phyloP scores from a whole-genome alignment of 352 stramenopile species.

The Phytophthora fragariae region DNA sequence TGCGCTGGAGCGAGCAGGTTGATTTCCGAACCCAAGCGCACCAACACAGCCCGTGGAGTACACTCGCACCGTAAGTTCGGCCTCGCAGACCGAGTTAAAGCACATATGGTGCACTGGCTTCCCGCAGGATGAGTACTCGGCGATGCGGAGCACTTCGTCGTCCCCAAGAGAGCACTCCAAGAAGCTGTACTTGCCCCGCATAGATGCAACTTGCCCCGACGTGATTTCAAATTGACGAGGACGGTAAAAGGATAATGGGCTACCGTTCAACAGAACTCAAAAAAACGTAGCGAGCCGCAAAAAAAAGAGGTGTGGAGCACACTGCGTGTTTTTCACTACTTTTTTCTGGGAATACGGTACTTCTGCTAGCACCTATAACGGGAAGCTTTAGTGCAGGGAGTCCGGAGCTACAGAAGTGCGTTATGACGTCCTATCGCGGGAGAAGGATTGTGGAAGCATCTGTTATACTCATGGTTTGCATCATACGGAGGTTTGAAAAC shows the following conservation, averaged over 20 bases:
- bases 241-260: background rate
- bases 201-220: background rate
- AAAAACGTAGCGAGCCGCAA: background rate
- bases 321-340: background rate
- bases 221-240: background rate
- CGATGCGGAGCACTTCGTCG: background rate
- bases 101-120: background rate
- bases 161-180: background rate
- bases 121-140: background rate
- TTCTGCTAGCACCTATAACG: background rate
- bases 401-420: no score
- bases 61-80: background rate
- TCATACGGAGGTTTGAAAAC: no score
- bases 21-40: background rate
- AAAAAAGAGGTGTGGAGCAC: background rate
- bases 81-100: background rate
- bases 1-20: background rate
- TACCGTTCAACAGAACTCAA: background rate
- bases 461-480: no score
- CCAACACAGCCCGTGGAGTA: background rate
- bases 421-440: no score
- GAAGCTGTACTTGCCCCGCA: background rate
- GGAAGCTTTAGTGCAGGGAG: no score
- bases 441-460: no score
- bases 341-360: background rate